A percentile compares a stretch with the other conserved stretches of the same genome.
Conservation (phyloP, 2,329 filamentous ascomycete species). For the Paraphoma chrysanthemicola region DNA sequence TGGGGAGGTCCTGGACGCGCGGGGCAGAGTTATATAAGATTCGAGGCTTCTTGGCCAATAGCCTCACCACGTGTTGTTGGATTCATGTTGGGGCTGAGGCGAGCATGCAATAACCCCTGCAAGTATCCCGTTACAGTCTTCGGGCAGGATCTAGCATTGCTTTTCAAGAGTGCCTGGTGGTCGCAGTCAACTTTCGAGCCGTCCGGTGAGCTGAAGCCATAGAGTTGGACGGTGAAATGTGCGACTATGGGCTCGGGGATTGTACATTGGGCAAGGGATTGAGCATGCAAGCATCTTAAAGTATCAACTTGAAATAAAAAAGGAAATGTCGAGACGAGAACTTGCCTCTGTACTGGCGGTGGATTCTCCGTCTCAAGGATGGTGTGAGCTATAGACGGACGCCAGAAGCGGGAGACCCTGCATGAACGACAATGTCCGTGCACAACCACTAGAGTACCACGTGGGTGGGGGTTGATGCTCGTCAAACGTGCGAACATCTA, state of each 20-base stretch:
- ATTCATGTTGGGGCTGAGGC: conserved; percentile 4
- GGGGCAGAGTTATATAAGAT: neutral
- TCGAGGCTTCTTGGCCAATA: conserved; percentile 1
- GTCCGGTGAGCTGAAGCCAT: neutral
- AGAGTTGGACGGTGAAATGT: neutral
- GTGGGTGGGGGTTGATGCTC: neutral
- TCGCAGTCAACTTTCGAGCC: neutral
- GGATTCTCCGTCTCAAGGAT: neutral
- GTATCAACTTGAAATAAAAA: no score
- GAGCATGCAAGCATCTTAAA: no score
- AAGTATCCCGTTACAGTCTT: neutral
- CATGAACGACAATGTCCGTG: neutral
- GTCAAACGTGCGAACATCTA: neutral
- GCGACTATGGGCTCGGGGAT: no score
- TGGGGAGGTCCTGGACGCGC: neutral
- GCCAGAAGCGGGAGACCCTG: neutral
- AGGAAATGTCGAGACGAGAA: no score
- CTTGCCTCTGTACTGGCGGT: neutral
- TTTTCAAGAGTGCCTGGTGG: no score
- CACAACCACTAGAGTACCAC: neutral
- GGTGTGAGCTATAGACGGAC: no score
- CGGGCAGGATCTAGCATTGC: neutral
- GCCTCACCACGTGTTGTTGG: neutral
- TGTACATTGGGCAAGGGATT: no score
- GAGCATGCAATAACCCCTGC: neutral